Percentiles rank a stretch among this genome's conserved stretches.
These are phyloP conservation scores for Xylaria multiplex DNA, from an alignment of 2,329 filamentous ascomycete genomes.

Conservation along the genomic window DNA sequence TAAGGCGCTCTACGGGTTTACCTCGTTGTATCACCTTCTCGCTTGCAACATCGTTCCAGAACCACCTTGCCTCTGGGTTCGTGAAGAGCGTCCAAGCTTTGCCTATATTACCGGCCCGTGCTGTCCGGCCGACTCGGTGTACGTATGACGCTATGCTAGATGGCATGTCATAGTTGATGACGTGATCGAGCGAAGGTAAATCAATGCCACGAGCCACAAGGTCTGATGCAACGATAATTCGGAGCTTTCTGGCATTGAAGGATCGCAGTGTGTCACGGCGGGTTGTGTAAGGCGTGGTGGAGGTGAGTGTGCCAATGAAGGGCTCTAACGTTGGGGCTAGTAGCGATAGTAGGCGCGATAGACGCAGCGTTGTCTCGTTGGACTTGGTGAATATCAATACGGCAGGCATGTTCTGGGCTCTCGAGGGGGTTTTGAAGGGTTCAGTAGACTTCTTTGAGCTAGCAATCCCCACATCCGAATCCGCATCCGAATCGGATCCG, in stretches of 20 bases:
- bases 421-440: conserved; percentile 2
- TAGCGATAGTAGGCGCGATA: conserved; percentile 80
- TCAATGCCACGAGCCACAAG: conserved; percentile 93
- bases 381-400: conserved; percentile 90
- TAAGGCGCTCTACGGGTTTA: conserved; percentile 59
- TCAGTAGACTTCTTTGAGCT: conserved; percentile 6
- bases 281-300: conserved; percentile 77
- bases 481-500: conserved; percentile 51
- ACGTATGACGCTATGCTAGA: conserved; percentile 84
- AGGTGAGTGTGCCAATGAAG: conserved; percentile 76
- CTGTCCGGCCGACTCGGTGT: conserved; percentile 91
- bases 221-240: conserved; percentile 88
- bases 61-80: conserved; percentile 88
- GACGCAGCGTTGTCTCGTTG: conserved; percentile 85
- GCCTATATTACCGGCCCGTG: conserved; percentile 79
- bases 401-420: conserved; percentile 48
- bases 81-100: conserved; percentile 88
- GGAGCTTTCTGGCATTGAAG: conserved; percentile 71
- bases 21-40: conserved; percentile 52
- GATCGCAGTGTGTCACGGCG: conserved; percentile 73
- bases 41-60: conserved; percentile 82
- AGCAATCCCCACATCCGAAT: conserved; percentile 35
- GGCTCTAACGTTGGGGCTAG: conserved; percentile 68
- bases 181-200: conserved; percentile 79
- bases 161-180: conserved; percentile 94